Evolutionary conservation across 768 basidiomycete genomes (phyloP), one percentile per base, ranked within the genome.

Genomic region (Suillus plorans): DNA sequence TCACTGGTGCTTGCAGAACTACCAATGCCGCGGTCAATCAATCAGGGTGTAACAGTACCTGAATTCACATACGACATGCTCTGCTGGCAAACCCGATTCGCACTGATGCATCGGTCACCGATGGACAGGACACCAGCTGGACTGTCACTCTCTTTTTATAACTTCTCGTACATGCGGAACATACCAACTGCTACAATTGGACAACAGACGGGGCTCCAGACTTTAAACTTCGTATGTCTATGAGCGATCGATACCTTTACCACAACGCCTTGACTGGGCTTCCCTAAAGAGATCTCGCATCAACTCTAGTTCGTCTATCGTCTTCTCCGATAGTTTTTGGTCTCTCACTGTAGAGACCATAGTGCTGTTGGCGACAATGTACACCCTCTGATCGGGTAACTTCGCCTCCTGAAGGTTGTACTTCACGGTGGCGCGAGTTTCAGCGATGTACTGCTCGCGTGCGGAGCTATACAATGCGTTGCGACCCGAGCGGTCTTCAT

Each of bases 91-190:
- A 84, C 72, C 12, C 84, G 45, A 84, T 0, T 50, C 7, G 82
- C 80, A 31, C 78, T 71, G 8, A 84, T 83, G 70, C 89, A 90
- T 25, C 28, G 57, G 5, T 49, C 47, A 14, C 47, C 13, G 57
- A 80, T 81, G 50, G 82, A 85, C 39, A 74, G 82, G 73, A 80
- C 72, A 65, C 81, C 89, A 10, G 78, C 84, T 25, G 2, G 47
- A 49, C 25, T n/a, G 47, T n/a, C n/a, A 13, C 50, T 4, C 28
- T 20, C 18, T 34, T 34, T 55, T n/a, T 34, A 34, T 12, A 7
- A 18, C 9, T 31, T 31, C 9, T 53, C 52, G 34, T 34, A 3
- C 5, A 55, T 20, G 52, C 18, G 18, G 25, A 8, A 50, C 28
- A 20, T 53, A 10, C 18, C 9, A n/a, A 34, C 34, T 36, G 9